Percentiles rank a stretch among this genome's conserved stretches.
These are phyloP conservation scores for Candolleomyces eurysporus DNA, from an alignment of 768 basidiomycete species.

Conservation along the genomic window DNA sequence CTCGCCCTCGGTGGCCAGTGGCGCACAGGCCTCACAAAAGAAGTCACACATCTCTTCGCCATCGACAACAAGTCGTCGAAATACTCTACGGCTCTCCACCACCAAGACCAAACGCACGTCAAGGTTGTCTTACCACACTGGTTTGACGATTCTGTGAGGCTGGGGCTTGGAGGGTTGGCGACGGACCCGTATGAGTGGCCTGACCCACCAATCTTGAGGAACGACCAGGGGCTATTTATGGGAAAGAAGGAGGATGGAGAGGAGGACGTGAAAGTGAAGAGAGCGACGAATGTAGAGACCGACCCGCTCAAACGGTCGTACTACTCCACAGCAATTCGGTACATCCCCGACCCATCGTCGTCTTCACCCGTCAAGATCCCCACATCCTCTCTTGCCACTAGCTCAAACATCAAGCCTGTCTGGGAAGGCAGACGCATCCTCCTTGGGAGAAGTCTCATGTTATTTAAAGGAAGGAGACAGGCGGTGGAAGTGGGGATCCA, in stretches of 20 bases:
- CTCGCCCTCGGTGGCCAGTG: slow-evolving; percentile 79
- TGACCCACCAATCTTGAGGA: slow-evolving; percentile 49
- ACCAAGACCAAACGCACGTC: slow-evolving; percentile 55
- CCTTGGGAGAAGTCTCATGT: slow-evolving; percentile 56
- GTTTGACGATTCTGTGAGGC: slow-evolving; percentile 78
- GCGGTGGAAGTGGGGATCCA: slow-evolving; percentile 61
- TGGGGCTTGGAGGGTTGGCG: slow-evolving; percentile 48
- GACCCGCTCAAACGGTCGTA: slow-evolving; percentile 32
- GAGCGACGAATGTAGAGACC: slow-evolving; percentile 20
- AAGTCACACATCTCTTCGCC: slow-evolving; percentile 86
- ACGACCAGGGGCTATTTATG: slow-evolving; percentile 12
- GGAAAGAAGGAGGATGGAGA: slow-evolving; percentile 21
- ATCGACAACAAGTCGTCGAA: slow-evolving; percentile 50
- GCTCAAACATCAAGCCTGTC: slow-evolving; percentile 32
- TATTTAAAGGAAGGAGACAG: slow-evolving; percentile 44
- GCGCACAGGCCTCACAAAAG: slow-evolving; percentile 71
- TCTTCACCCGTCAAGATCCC: slow-evolving; percentile 1
- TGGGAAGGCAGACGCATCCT: slow-evolving; percentile 64
- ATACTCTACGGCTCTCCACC: slow-evolving; percentile 54
- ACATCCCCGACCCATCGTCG: slow-evolving; percentile 20
- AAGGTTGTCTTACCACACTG: slow-evolving; percentile 84
- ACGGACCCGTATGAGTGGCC: slow-evolving; percentile 72
- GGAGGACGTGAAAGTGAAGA: slow-evolving; percentile 21
- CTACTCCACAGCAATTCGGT: slow-evolving; percentile 28
- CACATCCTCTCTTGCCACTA: neutral